A percentile compares a stretch with the other conserved stretches of the same genome.
Evolutionary conservation across 2,329 filamentous ascomycete genomes (phyloP).

Genomic region (Thyridium curvatum): DNA sequence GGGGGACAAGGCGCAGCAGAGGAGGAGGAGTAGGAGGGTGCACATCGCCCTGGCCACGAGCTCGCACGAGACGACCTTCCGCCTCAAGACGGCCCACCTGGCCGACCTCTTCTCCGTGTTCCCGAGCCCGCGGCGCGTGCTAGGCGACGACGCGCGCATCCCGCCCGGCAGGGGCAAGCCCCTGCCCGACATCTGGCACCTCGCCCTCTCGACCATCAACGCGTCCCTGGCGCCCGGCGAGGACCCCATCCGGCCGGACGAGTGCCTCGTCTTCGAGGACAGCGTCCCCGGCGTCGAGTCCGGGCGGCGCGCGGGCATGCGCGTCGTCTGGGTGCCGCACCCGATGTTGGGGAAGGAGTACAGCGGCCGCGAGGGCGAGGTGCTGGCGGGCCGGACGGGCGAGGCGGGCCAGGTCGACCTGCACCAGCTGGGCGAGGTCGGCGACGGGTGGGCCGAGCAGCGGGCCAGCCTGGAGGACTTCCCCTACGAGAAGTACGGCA

Average conservation of each 20-base stretch:
- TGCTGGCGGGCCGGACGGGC: constrained; percentile 76
- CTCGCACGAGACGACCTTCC: constrained; percentile 65
- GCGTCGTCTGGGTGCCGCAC: constrained; percentile 89
- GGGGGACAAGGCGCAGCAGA: constrained; percentile 20
- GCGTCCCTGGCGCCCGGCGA: constrained; percentile 58
- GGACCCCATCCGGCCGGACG: constrained; percentile 64
- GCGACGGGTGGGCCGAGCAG: constrained; percentile 57
- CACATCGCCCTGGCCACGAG: constrained; percentile 86
- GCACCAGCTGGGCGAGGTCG: constrained; percentile 49
- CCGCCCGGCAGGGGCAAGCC: constrained; percentile 81
- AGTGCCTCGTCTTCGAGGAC: constrained; percentile 96
- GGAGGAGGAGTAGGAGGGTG: constrained; percentile 30
- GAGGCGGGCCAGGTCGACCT: constrained; percentile 51
- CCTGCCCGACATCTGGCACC: constrained; percentile 85
- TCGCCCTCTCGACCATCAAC: constrained; percentile 84
- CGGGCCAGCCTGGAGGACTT: constrained; percentile 44
- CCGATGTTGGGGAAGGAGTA: constrained; percentile 71
- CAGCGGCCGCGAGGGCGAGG: constrained; percentile 67
- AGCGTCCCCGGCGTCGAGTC: constrained; percentile 89
- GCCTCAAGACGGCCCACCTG: constrained; percentile 65
- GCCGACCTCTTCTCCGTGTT: constrained; percentile 59
- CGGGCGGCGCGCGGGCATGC: constrained; percentile 86
- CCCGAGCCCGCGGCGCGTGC: constrained; percentile 61
- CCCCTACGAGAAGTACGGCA: constrained; percentile 53
- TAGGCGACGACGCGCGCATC: constrained; percentile 82